Evolutionary conservation across 352 stramenopile genomes (phyloP).

Genomic region (Lagenidium giganteum): DNA sequence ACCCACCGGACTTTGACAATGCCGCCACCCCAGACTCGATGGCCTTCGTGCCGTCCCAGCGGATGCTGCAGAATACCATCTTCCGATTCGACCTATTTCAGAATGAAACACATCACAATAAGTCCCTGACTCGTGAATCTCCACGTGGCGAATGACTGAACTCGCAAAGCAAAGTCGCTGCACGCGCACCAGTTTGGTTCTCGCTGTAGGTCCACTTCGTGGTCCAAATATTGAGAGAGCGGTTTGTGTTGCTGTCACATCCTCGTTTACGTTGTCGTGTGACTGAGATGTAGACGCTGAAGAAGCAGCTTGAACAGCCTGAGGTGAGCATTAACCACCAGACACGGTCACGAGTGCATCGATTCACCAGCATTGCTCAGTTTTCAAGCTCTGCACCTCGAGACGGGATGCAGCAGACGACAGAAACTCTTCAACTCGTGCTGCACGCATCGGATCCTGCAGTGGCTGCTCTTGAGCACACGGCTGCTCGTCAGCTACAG

Average conservation of each 20-base stretch:
- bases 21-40: constrained; percentile 56
- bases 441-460: constrained; percentile 1
- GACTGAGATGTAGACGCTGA: no score
- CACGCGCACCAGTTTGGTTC: no score
- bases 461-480: neutral
- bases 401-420: constrained; percentile 31
- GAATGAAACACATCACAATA: neutral
- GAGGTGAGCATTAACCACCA: neutral
- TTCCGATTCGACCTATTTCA: constrained; percentile 19
- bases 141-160: constrained; percentile 4
- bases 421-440: constrained; percentile 29
- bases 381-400: constrained; percentile 11
- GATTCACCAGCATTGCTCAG: neutral
- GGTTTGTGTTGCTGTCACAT: constrained; percentile 10
- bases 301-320: no score
- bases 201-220: no score
- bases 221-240: no score
- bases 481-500: neutral
- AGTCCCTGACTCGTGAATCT: neutral
- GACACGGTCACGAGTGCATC: no score
- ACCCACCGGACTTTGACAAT: constrained; percentile 46
- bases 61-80: constrained; percentile 47
- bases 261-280: neutral
- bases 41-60: constrained; percentile 37
- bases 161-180: no score